A percentile compares a stretch with the other conserved stretches of the same genome.
These are phyloP conservation scores for Platanthera guangdongensis DNA, from an alignment of 106 monocot genomes.

Conservation along the genomic window DNA sequence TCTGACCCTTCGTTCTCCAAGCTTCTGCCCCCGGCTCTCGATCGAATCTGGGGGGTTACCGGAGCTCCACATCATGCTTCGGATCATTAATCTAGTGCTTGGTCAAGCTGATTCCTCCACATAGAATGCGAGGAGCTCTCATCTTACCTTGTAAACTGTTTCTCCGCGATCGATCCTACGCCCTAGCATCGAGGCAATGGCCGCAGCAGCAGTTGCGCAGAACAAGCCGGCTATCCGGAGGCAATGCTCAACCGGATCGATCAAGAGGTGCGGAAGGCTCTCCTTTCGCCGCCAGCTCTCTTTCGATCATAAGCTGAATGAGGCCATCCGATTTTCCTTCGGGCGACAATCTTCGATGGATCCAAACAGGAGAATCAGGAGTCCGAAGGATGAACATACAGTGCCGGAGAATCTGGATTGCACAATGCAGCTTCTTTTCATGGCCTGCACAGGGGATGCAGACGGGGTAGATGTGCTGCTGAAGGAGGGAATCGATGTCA, in stretches of 20 bases:
- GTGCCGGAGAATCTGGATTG: conserved; percentile 87
- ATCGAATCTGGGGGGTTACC: neutral
- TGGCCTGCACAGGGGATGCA: conserved; percentile 67
- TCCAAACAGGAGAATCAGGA: conserved; percentile 39
- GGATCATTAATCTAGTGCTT: neutral
- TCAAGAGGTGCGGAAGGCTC: conserved; percentile 17
- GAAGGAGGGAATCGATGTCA: conserved; percentile 72
- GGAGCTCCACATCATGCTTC: conserved; percentile 3
- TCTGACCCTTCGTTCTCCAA: neutral
- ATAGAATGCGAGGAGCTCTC: too few species aligned
- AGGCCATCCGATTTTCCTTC: conserved; percentile 23
- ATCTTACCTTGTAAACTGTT: neutral
- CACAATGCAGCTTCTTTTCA: conserved; percentile 84
- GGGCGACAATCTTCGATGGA: conserved; percentile 80
- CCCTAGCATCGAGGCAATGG: conserved; percentile 26
- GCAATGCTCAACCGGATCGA: conserved; percentile 43
- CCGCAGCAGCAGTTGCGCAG: neutral
- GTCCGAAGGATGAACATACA: conserved; percentile 23
- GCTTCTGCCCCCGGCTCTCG: neutral
- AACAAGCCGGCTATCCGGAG: conserved; percentile 28
- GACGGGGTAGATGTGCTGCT: conserved; percentile 60
- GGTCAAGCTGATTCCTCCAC: neutral
- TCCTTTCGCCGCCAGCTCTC: conserved; percentile 47
- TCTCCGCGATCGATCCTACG: neutral
- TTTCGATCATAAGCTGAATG: conserved; percentile 13